These are phyloP conservation scores for Amylostereum areolatum DNA, from an alignment of 1,284 basidiomycete species.

Conservation along the genomic window DNA sequence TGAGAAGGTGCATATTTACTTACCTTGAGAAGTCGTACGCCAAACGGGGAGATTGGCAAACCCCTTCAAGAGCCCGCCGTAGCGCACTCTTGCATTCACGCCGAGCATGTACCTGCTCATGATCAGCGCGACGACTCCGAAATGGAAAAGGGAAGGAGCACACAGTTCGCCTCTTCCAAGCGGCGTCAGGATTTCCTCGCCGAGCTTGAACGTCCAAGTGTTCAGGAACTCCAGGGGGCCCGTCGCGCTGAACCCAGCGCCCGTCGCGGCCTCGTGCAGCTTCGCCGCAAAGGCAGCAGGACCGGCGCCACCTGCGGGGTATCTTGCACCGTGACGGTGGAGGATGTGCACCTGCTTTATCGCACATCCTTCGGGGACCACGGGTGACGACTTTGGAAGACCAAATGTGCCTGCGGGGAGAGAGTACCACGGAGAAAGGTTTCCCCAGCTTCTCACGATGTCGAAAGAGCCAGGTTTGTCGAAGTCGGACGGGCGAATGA, in stretches of 20 bases:
- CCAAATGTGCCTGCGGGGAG: conserved; percentile 46
- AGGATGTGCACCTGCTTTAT: conserved; percentile 48
- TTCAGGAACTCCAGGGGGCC: conserved; percentile 49
- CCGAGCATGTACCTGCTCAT: conserved; percentile 39
- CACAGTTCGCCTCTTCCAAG: conserved; percentile 49
- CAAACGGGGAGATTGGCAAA: conserved; percentile 50
- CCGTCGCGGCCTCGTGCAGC: conserved; percentile 29
- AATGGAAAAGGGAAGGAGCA: background rate
- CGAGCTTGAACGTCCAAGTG: conserved; percentile 48
- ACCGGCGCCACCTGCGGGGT: conserved; percentile 35
- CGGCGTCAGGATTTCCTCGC: conserved; percentile 51
- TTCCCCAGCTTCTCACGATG: conserved; percentile 39
- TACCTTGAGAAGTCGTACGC: conserved; percentile 51
- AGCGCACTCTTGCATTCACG: conserved; percentile 44
- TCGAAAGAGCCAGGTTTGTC: conserved; percentile 15
- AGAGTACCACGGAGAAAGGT: conserved; percentile 53
- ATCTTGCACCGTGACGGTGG: conserved; percentile 51
- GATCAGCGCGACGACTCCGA: background rate
- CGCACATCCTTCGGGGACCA: conserved; percentile 43
- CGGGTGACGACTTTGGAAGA: conserved; percentile 39
- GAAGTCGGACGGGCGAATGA: conserved; percentile 13
- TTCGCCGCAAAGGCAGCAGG: conserved; percentile 35
- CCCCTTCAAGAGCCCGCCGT: conserved; percentile 50
- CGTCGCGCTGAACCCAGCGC: conserved; percentile 30
- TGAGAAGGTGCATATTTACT: too few relatives aligned